These are phyloP conservation scores for Malbranchea zuffiana DNA, from an alignment of 2,329 filamentous ascomycete genomes.

Conservation along the genomic window DNA sequence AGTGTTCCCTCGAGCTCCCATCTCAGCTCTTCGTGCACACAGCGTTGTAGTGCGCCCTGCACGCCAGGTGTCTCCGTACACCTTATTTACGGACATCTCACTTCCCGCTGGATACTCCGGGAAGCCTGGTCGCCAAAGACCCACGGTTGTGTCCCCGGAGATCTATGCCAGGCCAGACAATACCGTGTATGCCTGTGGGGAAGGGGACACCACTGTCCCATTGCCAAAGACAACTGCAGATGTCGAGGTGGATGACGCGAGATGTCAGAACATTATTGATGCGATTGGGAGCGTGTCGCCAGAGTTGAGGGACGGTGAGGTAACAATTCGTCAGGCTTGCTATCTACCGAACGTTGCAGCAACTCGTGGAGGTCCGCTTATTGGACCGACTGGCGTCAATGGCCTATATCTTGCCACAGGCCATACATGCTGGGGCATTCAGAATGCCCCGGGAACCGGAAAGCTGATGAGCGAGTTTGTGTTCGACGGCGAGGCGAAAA, in stretches of 20 bases:
- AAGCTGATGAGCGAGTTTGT: constrained; percentile 70
- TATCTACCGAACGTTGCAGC: constrained; percentile 67
- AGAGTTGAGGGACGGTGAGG: constrained; percentile 53
- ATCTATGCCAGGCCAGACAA: constrained; percentile 84
- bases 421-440: constrained; percentile 97
- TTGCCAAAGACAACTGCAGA: constrained; percentile 65
- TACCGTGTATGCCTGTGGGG: constrained; percentile 89
- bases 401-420: constrained; percentile 76
- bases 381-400: constrained; percentile 62
- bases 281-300: constrained; percentile 52
- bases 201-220: constrained; percentile 65
- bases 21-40: constrained; percentile 51
- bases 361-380: constrained; percentile 55
- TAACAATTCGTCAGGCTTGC: constrained; percentile 76
- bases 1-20: constrained; percentile 46
- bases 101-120: constrained; percentile 52
- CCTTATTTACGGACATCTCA: constrained; percentile 68
- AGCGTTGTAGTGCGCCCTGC: constrained; percentile 51
- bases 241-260: constrained; percentile 61
- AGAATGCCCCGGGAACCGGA: constrained; percentile 83
- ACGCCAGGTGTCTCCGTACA: constrained; percentile 40
- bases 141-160: constrained; percentile 66
- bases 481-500: constrained; percentile 59
- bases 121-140: constrained; percentile 38
- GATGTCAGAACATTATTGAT: constrained; percentile 76